Percentiles rank a stretch among this genome's conserved stretches.
Evolutionary conservation across 257 asterid genomes (phyloP).

Genomic region (Gynochthodes officinalis): DNA sequence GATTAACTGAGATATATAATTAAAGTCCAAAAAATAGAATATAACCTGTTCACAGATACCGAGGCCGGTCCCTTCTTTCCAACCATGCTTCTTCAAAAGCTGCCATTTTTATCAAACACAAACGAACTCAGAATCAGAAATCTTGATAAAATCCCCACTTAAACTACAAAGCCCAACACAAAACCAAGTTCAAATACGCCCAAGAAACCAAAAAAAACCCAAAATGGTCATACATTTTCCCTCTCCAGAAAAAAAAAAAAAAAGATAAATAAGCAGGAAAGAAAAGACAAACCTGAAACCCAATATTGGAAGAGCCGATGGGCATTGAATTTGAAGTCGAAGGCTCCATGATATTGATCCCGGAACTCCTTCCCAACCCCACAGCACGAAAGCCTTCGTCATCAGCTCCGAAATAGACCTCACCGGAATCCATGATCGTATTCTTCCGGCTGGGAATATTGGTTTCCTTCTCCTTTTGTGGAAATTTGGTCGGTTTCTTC

Average conservation of each 20-base stretch:
- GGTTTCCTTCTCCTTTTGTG: too few relatives aligned
- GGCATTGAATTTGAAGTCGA: constrained; percentile 15
- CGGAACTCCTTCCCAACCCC: constrained; percentile 14
- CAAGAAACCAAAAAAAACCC: background rate
- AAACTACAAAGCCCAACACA: background rate
- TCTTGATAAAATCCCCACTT: background rate
- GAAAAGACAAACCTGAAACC: constrained; percentile 16
- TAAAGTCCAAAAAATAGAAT: background rate
- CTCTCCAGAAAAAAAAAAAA: background rate
- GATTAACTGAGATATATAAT: background rate
- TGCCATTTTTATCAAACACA: constrained; percentile 24
- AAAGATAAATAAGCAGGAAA: too few relatives aligned
- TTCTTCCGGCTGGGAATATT: background rate
- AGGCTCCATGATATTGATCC: background rate
- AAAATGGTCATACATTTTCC: background rate
- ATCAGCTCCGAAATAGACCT: background rate
- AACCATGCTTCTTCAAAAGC: constrained; percentile 89
- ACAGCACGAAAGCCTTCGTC: constrained; percentile 6
- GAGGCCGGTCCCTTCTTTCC: constrained; percentile 92
- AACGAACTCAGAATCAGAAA: background rate
- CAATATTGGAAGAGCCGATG: constrained; percentile 22
- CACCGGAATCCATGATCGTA: background rate
- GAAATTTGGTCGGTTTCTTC: background rate
- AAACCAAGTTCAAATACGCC: background rate
- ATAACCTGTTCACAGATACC: constrained; percentile 75